Evolutionary conservation across 139 green algal species (phyloP).

Genomic region (Pseudopediastrum boryanum): DNA sequence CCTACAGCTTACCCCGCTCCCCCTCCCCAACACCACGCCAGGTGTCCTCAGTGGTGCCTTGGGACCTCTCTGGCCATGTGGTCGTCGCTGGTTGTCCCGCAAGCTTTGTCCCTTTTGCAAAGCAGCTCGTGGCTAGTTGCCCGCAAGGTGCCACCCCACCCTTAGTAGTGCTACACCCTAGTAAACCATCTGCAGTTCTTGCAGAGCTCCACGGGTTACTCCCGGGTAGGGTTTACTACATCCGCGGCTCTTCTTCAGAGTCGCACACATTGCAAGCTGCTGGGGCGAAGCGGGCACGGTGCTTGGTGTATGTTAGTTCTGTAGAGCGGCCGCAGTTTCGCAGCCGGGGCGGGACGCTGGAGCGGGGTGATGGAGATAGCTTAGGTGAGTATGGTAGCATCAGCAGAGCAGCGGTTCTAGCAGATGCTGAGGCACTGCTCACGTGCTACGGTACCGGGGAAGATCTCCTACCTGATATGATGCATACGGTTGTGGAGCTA

Average conservation of each 20-base stretch:
- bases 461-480: slow-evolving; percentile 28
- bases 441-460: slow-evolving; percentile 61
- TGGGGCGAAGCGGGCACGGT: slow-evolving; percentile 1
- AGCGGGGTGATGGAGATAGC: neutral
- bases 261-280: slow-evolving; percentile 45
- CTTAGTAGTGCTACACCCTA: slow-evolving; percentile 52
- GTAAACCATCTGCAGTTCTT: slow-evolving; percentile 15
- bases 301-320: slow-evolving; percentile 43
- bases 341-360: neutral
- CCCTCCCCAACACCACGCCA: neutral
- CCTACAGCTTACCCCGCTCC: neutral
- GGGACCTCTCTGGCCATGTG: slow-evolving; percentile 40
- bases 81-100: slow-evolving; percentile 40
- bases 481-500: slow-evolving; percentile 74
- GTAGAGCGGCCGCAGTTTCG: slow-evolving; percentile 33
- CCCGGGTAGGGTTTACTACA: neutral
- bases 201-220: slow-evolving; percentile 26
- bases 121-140: slow-evolving; percentile 36
- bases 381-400: slow-evolving; percentile 12
- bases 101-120: slow-evolving; percentile 44
- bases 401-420: slow-evolving; percentile 61
- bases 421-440: slow-evolving; percentile 76
- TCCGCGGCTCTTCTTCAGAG: slow-evolving; percentile 55
- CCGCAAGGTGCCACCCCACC: neutral
- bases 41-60: no score